Conservation (phyloP, 495 filamentous ascomycete genomes). For the Letharia lupina region DNA sequence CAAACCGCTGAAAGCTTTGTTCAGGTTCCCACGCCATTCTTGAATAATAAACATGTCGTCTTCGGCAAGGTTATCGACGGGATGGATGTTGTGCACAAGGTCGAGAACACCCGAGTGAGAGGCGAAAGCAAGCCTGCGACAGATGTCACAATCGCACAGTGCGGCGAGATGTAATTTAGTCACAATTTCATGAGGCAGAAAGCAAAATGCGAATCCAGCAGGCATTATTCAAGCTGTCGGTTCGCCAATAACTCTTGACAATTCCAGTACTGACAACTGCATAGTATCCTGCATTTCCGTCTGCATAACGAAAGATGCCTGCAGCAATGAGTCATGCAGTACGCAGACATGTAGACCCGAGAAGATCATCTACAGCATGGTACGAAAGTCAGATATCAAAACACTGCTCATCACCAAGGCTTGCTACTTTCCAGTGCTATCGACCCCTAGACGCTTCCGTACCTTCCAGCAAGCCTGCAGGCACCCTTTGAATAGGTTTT, state of each 20-base stretch:
- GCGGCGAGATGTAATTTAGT: constrained; percentile 69
- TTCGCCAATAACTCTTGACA: neutral
- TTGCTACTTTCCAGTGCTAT: neutral
- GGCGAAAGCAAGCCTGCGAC: constrained; percentile 72
- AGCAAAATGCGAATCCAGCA: neutral
- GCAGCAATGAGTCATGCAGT: neutral
- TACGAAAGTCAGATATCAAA: neutral
- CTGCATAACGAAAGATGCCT: neutral
- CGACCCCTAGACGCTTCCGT: neutral
- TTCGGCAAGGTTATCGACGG: constrained; percentile 88
- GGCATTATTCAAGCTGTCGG: neutral
- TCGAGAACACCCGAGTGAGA: constrained; percentile 77
- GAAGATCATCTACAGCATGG: neutral
- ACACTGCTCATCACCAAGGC: neutral
- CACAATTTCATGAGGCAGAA: neutral
- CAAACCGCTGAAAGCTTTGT: neutral
- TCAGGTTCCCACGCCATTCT: constrained; percentile 60
- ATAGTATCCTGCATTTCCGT: neutral
- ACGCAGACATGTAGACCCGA: neutral
- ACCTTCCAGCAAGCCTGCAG: neutral
- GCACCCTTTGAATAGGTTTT: neutral
- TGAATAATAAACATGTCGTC: constrained; percentile 93
- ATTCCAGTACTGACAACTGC: neutral
- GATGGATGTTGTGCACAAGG: constrained; percentile 80
- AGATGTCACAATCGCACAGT: constrained; percentile 79